phyloP scores from a whole-genome alignment of 1,284 basidiomycete genomes.

The Ustilago tritici region DNA sequence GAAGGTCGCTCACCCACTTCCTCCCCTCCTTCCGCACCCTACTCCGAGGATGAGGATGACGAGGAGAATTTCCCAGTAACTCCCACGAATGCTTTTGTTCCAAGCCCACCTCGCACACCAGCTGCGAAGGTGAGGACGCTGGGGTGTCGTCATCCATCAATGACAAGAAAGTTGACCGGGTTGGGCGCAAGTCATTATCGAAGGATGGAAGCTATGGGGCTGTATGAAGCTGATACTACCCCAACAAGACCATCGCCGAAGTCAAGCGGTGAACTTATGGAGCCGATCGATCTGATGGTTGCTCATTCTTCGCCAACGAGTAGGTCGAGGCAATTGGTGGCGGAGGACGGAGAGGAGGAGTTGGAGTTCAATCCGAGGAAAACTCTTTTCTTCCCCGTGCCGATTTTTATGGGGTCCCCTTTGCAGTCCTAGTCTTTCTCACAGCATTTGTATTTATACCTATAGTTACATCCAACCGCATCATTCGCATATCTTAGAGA shows the following conservation, averaged over 20 bases:
- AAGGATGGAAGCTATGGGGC: constrained; percentile 38
- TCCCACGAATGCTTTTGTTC: constrained; percentile 33
- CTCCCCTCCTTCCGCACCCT: constrained; percentile 8
- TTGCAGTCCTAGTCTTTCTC: constrained; percentile 9
- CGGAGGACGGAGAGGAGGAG: constrained; percentile 11
- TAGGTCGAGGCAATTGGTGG: constrained; percentile 8
- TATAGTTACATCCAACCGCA: background rate
- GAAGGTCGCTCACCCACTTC: constrained; percentile 31
- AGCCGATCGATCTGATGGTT: constrained; percentile 30
- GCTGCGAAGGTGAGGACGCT: constrained; percentile 12
- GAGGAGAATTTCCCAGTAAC: constrained; percentile 40
- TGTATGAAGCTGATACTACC: constrained; percentile 29
- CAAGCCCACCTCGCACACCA: constrained; percentile 28
- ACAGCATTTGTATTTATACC: constrained; percentile 21
- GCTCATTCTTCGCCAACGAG: constrained; percentile 30
- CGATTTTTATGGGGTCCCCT: constrained; percentile 37
- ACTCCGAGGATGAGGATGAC: constrained; percentile 36
- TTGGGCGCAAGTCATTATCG: constrained; percentile 37
- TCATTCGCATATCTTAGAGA: background rate
- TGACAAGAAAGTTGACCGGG: constrained; percentile 18
- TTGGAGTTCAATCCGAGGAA: constrained; percentile 27
- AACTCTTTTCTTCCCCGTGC: constrained; percentile 40
- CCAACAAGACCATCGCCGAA: constrained; percentile 19
- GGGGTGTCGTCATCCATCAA: background rate
- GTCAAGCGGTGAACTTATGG: constrained; percentile 10